phyloP scores from a whole-genome alignment of 2,329 filamentous ascomycete species.

The Botryotinia globosa region DNA sequence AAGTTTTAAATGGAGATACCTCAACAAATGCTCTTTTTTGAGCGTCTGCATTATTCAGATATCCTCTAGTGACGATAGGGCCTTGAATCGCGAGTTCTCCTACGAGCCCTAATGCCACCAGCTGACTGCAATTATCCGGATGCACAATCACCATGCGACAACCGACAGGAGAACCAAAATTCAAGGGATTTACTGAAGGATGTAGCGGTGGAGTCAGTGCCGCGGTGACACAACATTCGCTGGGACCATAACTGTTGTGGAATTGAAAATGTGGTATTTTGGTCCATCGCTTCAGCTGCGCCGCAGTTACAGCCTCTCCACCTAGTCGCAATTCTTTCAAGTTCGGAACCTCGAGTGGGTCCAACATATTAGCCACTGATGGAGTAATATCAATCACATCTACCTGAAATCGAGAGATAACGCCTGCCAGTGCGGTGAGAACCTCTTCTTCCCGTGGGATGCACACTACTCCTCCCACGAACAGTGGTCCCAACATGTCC shows the following conservation, averaged over 20 bases:
- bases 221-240: background rate
- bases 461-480: slow-evolving; percentile 27
- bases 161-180: slow-evolving; percentile 4
- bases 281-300: background rate
- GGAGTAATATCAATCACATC: background rate
- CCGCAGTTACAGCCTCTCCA: background rate
- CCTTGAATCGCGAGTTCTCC: slow-evolving; percentile 31
- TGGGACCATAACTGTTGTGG: slow-evolving; percentile 23
- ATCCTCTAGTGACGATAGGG: slow-evolving; percentile 26
- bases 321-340: background rate
- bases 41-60: slow-evolving; percentile 26
- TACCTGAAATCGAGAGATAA: background rate
- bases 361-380: background rate
- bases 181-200: background rate
- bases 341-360: background rate
- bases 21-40: background rate
- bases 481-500: slow-evolving; percentile 27
- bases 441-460: slow-evolving; percentile 26
- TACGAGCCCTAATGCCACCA: slow-evolving; percentile 25
- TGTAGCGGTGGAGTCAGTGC: background rate
- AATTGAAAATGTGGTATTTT: slow-evolving; percentile 23
- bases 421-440: background rate
- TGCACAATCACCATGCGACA: slow-evolving; percentile 35
- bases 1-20: background rate
- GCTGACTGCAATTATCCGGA: slow-evolving; percentile 20